Conservation (phyloP, 208 protist species). For the Entamoeba histolytica region DNA sequence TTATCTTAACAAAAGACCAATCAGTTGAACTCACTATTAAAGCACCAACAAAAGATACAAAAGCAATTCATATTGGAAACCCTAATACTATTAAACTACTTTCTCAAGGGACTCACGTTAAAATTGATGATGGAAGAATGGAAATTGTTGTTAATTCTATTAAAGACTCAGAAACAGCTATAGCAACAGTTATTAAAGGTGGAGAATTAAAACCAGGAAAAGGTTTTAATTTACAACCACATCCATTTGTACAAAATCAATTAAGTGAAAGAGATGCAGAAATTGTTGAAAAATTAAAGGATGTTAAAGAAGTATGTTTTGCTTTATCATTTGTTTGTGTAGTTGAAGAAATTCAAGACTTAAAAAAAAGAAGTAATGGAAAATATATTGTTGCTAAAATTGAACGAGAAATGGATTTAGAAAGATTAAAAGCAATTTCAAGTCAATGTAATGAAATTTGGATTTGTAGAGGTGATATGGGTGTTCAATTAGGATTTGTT, state of each 20-base stretch:
- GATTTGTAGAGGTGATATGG: not conserved
- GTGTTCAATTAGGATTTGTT: not conserved
- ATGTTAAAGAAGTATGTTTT: not conserved
- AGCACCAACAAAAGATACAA: not conserved
- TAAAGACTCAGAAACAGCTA: not conserved
- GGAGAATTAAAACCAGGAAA: not conserved
- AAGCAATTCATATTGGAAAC: not conserved
- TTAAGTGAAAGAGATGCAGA: not conserved
- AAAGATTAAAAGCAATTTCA: not conserved
- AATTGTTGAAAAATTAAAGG: not conserved
- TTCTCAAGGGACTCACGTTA: not conserved
- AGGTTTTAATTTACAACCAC: conserved; percentile 1
- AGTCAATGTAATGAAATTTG: not conserved
- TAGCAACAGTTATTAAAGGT: not conserved
- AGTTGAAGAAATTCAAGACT: not conserved
- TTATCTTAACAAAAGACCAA: not conserved
- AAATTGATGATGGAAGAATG: not conserved
- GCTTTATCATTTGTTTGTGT: not conserved
- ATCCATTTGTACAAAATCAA: not conserved
- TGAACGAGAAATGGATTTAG: not conserved
- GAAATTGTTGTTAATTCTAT: not conserved
- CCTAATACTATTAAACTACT: not conserved
- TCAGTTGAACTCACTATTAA: not conserved
- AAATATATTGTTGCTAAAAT: not conserved
- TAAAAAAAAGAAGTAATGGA: not conserved